These are phyloP conservation scores for Amanita phalloides DNA, from an alignment of 768 basidiomycete species.

Conservation along the genomic window DNA sequence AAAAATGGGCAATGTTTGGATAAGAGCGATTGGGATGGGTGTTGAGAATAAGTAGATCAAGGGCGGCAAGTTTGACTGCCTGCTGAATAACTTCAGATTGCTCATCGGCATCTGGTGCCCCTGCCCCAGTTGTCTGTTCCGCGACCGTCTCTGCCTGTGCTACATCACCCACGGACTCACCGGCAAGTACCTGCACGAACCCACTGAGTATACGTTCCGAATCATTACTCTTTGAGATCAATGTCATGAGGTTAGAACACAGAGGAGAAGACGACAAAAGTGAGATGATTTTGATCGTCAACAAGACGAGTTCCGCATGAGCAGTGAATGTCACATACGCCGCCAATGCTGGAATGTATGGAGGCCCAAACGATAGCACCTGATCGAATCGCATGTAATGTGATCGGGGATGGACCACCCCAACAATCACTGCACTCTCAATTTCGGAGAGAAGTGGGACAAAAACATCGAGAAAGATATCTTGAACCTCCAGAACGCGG, in stretches of 20 bases:
- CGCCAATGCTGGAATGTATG: constrained; percentile 73
- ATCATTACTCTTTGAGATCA: constrained; percentile 73
- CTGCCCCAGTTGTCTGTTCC: constrained; percentile 63
- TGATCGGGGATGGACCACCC: constrained; percentile 49
- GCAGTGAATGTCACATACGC: constrained; percentile 66
- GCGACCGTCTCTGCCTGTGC: constrained; percentile 46
- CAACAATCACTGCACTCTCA: constrained; percentile 42
- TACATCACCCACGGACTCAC: constrained; percentile 53
- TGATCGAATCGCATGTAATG: constrained; percentile 70
- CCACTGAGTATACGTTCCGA: constrained; percentile 80
- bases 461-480: constrained; percentile 82
- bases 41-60: constrained; percentile 75
- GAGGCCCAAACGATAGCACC: constrained; percentile 55
- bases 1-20: constrained; percentile 82
- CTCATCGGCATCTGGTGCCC: constrained; percentile 47
- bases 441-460: constrained; percentile 66
- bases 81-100: constrained; percentile 42
- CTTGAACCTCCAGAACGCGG: constrained; percentile 77
- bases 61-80: constrained; percentile 62
- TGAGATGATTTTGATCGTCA: constrained; percentile 71
- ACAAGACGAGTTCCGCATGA: constrained; percentile 62
- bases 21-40: constrained; percentile 51
- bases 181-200: constrained; percentile 55
- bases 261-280: constrained; percentile 54
- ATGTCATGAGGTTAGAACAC: constrained; percentile 63